These are phyloP conservation scores for Aspergillus sp. DNA, from an alignment of 2,329 filamentous ascomycete genomes.

Conservation along the genomic window DNA sequence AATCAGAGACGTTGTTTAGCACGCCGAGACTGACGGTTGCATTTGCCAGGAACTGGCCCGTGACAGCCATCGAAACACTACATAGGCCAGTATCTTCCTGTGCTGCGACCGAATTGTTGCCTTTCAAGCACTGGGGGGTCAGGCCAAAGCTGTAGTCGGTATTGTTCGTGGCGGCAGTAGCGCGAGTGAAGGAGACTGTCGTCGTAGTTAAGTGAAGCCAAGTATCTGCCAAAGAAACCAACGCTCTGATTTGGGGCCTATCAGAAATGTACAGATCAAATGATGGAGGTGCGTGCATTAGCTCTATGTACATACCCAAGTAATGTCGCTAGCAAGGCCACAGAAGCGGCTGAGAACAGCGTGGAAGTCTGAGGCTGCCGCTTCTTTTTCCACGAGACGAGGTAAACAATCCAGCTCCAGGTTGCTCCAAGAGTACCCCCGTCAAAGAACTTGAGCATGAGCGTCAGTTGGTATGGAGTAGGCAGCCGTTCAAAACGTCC, in stretches of 20 bases:
- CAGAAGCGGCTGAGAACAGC: constrained; percentile 1
- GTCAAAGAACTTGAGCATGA: constrained; percentile 19
- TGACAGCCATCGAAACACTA: background rate
- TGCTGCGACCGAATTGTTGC: background rate
- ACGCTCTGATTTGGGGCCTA: constrained; percentile 1
- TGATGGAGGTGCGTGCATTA: background rate
- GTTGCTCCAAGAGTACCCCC: constrained; percentile 15
- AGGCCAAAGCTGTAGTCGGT: constrained; percentile 9
- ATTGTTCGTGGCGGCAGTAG: background rate
- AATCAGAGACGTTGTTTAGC: background rate
- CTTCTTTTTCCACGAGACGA: constrained; percentile 17
- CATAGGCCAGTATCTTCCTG: background rate
- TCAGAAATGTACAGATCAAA: background rate
- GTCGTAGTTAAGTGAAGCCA: constrained; percentile 30
- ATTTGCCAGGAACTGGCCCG: background rate
- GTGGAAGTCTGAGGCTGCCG: constrained; percentile 10
- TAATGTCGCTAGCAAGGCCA: background rate
- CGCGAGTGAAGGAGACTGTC: constrained; percentile 21
- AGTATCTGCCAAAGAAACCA: constrained; percentile 25
- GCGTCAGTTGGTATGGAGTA: constrained; percentile 22
- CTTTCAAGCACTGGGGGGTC: background rate
- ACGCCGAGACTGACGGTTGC: background rate
- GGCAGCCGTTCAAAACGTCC: constrained; percentile 14
- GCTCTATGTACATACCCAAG: background rate
- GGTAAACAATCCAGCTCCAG: constrained; percentile 20